These are phyloP conservation scores for Trametes sp. DNA, from an alignment of 1,284 basidiomycete genomes.

Conservation along the genomic window DNA sequence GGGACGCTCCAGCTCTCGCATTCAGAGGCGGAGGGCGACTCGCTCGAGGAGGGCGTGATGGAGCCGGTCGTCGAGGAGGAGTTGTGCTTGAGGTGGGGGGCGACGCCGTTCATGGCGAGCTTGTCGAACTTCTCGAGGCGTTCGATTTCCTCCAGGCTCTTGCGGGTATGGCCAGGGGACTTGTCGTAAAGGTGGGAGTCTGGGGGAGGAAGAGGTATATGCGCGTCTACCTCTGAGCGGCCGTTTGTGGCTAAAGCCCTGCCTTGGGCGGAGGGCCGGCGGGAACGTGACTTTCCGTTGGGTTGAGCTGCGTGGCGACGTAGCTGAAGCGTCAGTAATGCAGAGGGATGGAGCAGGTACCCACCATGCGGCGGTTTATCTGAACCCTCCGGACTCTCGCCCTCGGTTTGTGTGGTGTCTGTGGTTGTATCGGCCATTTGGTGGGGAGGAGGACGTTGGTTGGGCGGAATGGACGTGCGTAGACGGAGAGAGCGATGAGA, in stretches of 20 bases:
- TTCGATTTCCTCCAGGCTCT: slow-evolving; percentile 47
- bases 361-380: slow-evolving; percentile 61
- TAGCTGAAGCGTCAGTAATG: slow-evolving; percentile 20
- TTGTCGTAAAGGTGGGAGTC: slow-evolving; percentile 60
- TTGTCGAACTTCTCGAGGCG: slow-evolving; percentile 26
- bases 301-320: slow-evolving; percentile 12
- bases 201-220: slow-evolving; percentile 62
- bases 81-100: slow-evolving; percentile 39
- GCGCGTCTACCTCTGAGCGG: slow-evolving; percentile 25
- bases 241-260: slow-evolving; percentile 27
- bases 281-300: slow-evolving; percentile 29
- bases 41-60: slow-evolving; percentile 46
- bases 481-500: slow-evolving; percentile 22
- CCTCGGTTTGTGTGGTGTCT: slow-evolving; percentile 60
- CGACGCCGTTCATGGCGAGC: slow-evolving; percentile 28
- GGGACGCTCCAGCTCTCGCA: slow-evolving; percentile 68
- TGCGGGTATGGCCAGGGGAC: slow-evolving; percentile 61
- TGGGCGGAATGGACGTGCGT: slow-evolving; percentile 19
- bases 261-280: slow-evolving; percentile 25
- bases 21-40: slow-evolving; percentile 61
- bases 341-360: slow-evolving; percentile 35
- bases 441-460: slow-evolving; percentile 26
- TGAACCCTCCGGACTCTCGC: slow-evolving; percentile 62
- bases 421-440: slow-evolving; percentile 34
- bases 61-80: slow-evolving; percentile 46